Evolutionary conservation across 2,329 filamentous ascomycete species (phyloP), one percentile per base, ranked within the genome.

Genomic region (Cladobotryum protrusum): DNA sequence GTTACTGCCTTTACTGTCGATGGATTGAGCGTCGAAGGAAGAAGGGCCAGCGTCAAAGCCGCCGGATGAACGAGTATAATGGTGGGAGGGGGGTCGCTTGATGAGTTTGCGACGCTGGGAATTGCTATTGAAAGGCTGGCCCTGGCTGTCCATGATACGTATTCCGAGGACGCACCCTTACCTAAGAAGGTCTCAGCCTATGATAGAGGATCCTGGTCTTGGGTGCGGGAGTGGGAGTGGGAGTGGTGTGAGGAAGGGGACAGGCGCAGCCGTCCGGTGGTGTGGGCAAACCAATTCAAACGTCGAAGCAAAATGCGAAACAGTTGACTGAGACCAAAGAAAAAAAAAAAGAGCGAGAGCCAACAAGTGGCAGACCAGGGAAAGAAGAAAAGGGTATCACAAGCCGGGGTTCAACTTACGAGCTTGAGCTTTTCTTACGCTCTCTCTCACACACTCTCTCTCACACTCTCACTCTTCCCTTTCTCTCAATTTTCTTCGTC

Each of bases 1-100:
- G 58, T 80, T 82, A 76, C 80, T 84, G 67, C 76, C 75, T 73
- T 82, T 77, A 72, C 77, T 82, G 67, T 75, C 73, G 59, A 83
- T 68, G 58, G 77, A 81, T 61, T 72, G 72, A 67, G 74, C 70
- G 71, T 82, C 78, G 70, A 74, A 72, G 57, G 33, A 24, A 34
- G 17, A 6, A n/a, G n/a, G 20, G n/a, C 56, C 60, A 56, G 72
- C 69, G 71, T 80, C 76, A 70, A 76, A 67, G 63, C 70, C 72
- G 62, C 72, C 72, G 45, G 69, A 75, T 55, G 74, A 71, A 57
- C 70, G 67, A 50, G 64, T 71, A 62, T 77, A 72, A 57, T 74
- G 69, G 56, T 72, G 66, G 40, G 71, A 69, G 45, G 77, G 78
- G 50, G 78, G 78, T 65, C 81, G 82, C 72, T 85, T 85, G 63